phyloP scores from a whole-genome alignment of 257 asterid genomes.

The Solanum neorickii region DNA sequence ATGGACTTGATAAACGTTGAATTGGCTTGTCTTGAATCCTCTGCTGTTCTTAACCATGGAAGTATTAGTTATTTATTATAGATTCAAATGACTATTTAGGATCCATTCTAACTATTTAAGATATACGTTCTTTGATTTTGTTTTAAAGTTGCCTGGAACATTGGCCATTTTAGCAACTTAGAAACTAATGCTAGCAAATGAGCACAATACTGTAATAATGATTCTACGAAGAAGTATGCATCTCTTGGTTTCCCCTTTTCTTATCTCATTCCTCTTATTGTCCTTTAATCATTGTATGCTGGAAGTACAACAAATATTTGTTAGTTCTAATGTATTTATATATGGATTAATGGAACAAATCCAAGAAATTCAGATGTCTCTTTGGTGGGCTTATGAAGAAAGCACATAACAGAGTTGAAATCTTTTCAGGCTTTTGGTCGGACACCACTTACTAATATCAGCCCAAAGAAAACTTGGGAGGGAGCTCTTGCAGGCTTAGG shows the following conservation, averaged over 20 bases:
- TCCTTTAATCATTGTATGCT: neutral
- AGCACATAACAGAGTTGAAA: conserved; percentile 2
- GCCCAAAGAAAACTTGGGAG: conserved; percentile 99
- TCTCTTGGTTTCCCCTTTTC: neutral
- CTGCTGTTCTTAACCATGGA: neutral
- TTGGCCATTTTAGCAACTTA: neutral
- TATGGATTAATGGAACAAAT: neutral
- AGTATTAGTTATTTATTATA: neutral
- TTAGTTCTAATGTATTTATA: neutral
- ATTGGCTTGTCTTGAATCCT: neutral
- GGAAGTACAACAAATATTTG: neutral
- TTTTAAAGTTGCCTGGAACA: neutral
- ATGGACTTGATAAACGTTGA: neutral
- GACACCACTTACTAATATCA: conserved; percentile 73
- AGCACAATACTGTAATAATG: neutral
- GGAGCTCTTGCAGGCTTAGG: conserved; percentile 82
- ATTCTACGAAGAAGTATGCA: neutral
- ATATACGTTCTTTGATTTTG: neutral
- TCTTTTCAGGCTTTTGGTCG: conserved; percentile 78
- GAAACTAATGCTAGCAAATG: neutral
- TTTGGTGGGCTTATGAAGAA: neutral
- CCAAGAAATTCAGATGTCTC: neutral
- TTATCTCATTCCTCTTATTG: neutral
- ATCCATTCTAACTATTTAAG: neutral
- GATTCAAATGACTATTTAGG: neutral